phyloP scores from a whole-genome alignment of 2,329 filamentous ascomycete species.

The Cytospora chrysosperma region DNA sequence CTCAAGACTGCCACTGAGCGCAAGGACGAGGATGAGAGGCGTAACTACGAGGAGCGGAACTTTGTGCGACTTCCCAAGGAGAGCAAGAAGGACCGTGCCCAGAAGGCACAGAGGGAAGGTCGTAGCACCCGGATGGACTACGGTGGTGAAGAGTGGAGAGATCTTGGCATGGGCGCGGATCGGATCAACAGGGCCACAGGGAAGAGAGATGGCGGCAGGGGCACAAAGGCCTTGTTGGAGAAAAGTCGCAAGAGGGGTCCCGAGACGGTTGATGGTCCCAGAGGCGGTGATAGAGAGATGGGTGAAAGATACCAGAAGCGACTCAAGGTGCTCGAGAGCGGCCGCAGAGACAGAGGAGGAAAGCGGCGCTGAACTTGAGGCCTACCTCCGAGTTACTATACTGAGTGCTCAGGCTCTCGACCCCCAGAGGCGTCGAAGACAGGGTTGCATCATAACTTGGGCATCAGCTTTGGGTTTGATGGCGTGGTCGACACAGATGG shows the following conservation, averaged over 20 bases:
- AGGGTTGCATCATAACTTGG: not conserved
- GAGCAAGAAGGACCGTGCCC: slow-evolving; percentile 80
- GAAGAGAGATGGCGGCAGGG: slow-evolving; percentile 58
- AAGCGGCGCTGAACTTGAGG: slow-evolving; percentile 18
- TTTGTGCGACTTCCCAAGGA: slow-evolving; percentile 82
- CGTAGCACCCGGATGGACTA: slow-evolving; percentile 61
- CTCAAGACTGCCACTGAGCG: slow-evolving; percentile 76
- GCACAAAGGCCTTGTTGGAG: slow-evolving; percentile 65
- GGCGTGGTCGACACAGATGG: not conserved
- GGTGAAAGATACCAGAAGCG: slow-evolving; percentile 75
- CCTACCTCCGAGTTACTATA: not conserved
- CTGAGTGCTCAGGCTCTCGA: not conserved
- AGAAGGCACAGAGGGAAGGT: slow-evolving; percentile 55
- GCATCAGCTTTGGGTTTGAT: not conserved
- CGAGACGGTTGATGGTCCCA: slow-evolving; percentile 67
- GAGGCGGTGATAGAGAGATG: slow-evolving; percentile 63
- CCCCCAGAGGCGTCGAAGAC: not conserved
- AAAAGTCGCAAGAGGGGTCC: slow-evolving; percentile 80
- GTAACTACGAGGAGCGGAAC: slow-evolving; percentile 88
- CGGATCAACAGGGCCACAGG: slow-evolving; percentile 81
- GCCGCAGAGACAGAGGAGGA: slow-evolving; percentile 35
- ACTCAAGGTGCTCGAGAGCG: slow-evolving; percentile 54
- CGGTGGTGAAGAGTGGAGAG: slow-evolving; percentile 92
- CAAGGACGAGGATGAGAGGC: slow-evolving; percentile 73
- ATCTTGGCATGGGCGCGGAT: slow-evolving; percentile 80